These are phyloP conservation scores for Fusarium albosuccineum DNA, from an alignment of 2,329 filamentous ascomycete genomes.

Conservation along the genomic window DNA sequence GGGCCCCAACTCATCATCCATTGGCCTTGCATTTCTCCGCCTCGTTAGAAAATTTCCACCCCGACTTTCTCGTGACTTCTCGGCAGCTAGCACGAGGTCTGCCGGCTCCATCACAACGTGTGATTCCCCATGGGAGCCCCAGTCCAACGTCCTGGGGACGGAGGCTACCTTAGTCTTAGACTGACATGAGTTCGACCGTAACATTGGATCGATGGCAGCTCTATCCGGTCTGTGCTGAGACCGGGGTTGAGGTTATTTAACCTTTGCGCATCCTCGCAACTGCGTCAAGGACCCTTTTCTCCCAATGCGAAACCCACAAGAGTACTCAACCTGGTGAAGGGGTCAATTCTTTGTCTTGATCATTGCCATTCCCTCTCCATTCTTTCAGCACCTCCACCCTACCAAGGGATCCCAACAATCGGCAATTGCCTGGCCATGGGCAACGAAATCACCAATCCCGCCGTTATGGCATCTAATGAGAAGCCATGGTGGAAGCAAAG, in stretches of 20 bases:
- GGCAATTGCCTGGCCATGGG: neutral
- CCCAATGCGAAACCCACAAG: neutral
- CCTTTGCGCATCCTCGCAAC: neutral
- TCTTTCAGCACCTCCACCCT: neutral
- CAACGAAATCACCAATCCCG: neutral
- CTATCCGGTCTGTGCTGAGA: neutral
- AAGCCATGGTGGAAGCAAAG: conserved; percentile 30
- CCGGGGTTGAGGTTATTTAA: conserved; percentile 4
- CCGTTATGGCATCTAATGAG: conserved; percentile 7
- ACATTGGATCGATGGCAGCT: neutral
- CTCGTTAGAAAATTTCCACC: neutral
- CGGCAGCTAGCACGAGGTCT: conserved; percentile 3
- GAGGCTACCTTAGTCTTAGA: neutral
- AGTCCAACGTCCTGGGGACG: conserved; percentile 14
- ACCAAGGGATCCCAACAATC: neutral
- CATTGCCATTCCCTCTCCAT: too few species aligned
- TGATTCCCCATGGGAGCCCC: conserved; percentile 29
- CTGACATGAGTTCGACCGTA: neutral
- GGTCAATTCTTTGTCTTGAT: too few species aligned
- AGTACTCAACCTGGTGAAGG: too few species aligned
- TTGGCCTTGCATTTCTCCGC: neutral
- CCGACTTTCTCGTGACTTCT: conserved; percentile 3
- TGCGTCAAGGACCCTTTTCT: neutral
- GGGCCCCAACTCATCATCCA: neutral
- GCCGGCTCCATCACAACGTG: conserved; percentile 19